phyloP scores from a whole-genome alignment of 2,329 filamentous ascomycete genomes.

The Colletotrichum salicis region DNA sequence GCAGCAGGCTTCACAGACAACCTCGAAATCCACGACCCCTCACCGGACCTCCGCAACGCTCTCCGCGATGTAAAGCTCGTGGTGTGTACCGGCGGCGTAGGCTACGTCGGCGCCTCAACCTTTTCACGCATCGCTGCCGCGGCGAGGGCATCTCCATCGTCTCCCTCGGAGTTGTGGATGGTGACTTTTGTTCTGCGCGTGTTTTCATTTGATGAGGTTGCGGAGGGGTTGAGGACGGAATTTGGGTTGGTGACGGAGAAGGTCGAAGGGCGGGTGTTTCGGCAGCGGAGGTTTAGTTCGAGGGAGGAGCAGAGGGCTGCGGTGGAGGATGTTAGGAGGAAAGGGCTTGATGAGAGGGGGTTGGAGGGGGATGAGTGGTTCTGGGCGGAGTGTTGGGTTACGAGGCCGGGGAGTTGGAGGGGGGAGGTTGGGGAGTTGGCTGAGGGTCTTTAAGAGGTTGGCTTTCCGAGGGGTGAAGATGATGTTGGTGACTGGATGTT shows the following conservation, averaged over 20 bases:
- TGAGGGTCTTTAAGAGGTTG: background rate
- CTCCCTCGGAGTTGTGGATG: slow-evolving; percentile 3
- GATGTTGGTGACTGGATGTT: background rate
- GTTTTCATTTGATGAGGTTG: slow-evolving; percentile 16
- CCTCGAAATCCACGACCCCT: slow-evolving; percentile 2
- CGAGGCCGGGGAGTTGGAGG: background rate
- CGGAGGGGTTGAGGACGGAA: background rate
- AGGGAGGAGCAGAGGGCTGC: slow-evolving; percentile 18
- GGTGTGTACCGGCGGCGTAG: slow-evolving; percentile 20
- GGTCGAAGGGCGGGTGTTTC: background rate
- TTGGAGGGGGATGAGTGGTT: slow-evolving; percentile 21
- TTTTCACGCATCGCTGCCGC: background rate
- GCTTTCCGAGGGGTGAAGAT: background rate
- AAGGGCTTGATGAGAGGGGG: background rate
- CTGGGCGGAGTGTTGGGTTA: slow-evolving; percentile 23
- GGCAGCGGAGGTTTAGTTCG: slow-evolving; percentile 12
- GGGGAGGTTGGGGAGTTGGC: background rate
- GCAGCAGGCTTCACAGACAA: slow-evolving; percentile 1
- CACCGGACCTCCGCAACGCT: background rate
- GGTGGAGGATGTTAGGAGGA: slow-evolving; percentile 1
- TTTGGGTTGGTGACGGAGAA: slow-evolving; percentile 16
- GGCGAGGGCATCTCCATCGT: background rate
- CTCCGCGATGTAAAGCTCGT: background rate
- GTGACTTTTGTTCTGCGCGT: slow-evolving; percentile 21
- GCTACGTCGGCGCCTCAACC: slow-evolving; percentile 4